A percentile compares a stretch with the other conserved stretches of the same genome.
phyloP scores from a whole-genome alignment of 495 filamentous ascomycete genomes.

The Cudoniella acicularis region DNA sequence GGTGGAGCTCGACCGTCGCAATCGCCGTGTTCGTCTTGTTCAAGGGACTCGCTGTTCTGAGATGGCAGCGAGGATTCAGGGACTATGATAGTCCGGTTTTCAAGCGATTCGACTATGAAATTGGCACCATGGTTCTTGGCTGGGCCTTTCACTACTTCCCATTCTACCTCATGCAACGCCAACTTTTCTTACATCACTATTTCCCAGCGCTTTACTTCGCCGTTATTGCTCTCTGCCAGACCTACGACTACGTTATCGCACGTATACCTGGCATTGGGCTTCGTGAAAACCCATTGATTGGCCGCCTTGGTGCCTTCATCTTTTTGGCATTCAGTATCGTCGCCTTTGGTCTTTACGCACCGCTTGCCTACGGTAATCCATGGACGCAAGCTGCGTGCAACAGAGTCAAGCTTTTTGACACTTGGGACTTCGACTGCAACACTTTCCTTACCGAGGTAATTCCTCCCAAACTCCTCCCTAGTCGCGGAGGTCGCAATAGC shows the following conservation, averaged over 20 bases:
- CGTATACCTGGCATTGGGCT: conserved; percentile 66
- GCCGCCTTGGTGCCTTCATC: conserved; percentile 60
- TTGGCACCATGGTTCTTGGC: conserved; percentile 83
- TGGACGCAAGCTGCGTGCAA: conserved; percentile 89
- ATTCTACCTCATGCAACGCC: conserved; percentile 93
- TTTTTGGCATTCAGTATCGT: conserved; percentile 70
- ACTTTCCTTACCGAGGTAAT: conserved; percentile 83
- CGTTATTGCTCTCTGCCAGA: conserved; percentile 81
- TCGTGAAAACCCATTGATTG: conserved; percentile 66
- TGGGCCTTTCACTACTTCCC: conserved; percentile 97
- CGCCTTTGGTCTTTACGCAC: conserved; percentile 81
- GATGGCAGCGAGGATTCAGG: conserved; percentile 88
- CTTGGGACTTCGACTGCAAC: conserved; percentile 98
- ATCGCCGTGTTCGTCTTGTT: conserved; percentile 74
- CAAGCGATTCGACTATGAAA: conserved; percentile 96
- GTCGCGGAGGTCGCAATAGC: conserved; percentile 1
- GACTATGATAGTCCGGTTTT: conserved; percentile 80
- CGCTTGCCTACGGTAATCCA: conserved; percentile 85
- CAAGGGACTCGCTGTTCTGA: conserved; percentile 82
- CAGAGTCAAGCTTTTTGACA: conserved; percentile 77
- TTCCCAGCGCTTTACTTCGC: conserved; percentile 95
- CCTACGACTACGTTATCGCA: conserved; percentile 76
- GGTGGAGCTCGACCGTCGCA: conserved; percentile 86
- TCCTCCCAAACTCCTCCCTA: conserved; percentile 7
- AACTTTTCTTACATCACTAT: conserved; percentile 94